Percentiles rank a stretch among this genome's conserved stretches.
phyloP scores from a whole-genome alignment of 2,329 filamentous ascomycete genomes.

The Xylaria digitata region DNA sequence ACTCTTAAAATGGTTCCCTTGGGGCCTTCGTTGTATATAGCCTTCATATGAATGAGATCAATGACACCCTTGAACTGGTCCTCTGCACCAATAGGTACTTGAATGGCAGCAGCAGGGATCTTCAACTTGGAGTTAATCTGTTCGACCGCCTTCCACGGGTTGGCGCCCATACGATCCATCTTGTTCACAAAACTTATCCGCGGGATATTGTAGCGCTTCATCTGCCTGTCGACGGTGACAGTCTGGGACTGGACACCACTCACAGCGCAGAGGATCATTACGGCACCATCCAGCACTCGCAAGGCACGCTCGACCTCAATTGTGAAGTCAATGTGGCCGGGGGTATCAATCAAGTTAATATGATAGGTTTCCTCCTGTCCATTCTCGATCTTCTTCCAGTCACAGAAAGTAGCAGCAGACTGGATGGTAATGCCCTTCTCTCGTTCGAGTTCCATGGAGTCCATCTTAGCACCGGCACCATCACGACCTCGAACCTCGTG shows the following conservation, averaged over 20 bases:
- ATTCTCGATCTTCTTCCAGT: conserved; percentile 90
- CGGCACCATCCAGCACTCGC: conserved; percentile 92
- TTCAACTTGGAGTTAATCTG: conserved; percentile 98
- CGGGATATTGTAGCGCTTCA: conserved; percentile 97
- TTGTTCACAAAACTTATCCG: conserved; percentile 98
- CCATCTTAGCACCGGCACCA: conserved; percentile 98
- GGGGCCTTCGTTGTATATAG: conserved; percentile 89
- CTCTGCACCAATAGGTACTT: conserved; percentile 93
- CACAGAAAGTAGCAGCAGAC: conserved; percentile 96
- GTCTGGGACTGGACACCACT: conserved; percentile 98
- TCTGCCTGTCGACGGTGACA: conserved; percentile 97
- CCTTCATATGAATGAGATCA: conserved; percentile 90
- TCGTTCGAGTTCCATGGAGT: conserved; percentile 98
- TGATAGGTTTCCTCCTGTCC: conserved; percentile 92
- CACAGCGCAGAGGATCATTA: conserved; percentile 98
- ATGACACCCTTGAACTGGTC: conserved; percentile 93
- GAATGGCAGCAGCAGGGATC: conserved; percentile 90
- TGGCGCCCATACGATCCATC: conserved; percentile 99
- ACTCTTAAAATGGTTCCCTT: conserved; percentile 81
- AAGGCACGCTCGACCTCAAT: conserved; percentile 97
- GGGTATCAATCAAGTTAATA: conserved; percentile 98
- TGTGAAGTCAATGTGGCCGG: conserved; percentile 98
- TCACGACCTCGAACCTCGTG: conserved; percentile 97
- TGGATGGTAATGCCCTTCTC: conserved; percentile 99
- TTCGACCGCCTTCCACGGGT: conserved; percentile 96